Evolutionary conservation across 2,329 filamentous ascomycete species (phyloP), one percentile per base, ranked within the genome.

Genomic region (Microthyrium microscopicum): DNA sequence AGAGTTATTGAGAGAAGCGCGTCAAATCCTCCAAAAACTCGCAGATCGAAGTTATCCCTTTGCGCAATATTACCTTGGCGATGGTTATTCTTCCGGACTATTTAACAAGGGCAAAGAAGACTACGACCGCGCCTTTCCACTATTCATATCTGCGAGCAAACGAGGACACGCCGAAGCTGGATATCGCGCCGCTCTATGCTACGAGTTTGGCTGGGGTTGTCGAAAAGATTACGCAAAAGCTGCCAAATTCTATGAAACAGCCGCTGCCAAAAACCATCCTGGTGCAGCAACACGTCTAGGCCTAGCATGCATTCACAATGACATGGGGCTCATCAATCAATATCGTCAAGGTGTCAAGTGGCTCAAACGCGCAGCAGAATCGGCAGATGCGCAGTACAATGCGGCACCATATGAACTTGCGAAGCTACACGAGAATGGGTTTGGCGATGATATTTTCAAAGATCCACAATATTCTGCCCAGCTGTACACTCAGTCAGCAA

Each of bases 121-220:
- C 51, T 78, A 91, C 51, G 82, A 85, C 49, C 76, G 80, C 26
- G 85, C 89, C 0, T 95, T 95, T 50, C 79, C 83, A 6, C 71
- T 95, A 20, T 98, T 98, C 51, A 68, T 93, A 24, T 72, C 89
- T 12, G 89, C 89, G 6, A 87, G 82, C 47, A 98, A 95, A 59
- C 89, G 94, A 57, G 89, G 89, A 20, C 89, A 98, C 54, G 84
- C 89, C 30, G 89, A 98, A 60, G 89, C 89, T 36, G 85, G 77
- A 22, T 98, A 94, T 56, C 79, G 89, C 35, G 78, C 87, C 33
- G 89, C 80, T 12, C 65, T 98, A 36, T 94, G 85, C 60, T 95
- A 95, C 58, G 89, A 98, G 55, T 95, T 94, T 55, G 89, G 85
- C 40, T 98, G 89, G 89, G 89, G 89, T 26, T 91, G 78, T 47